Conservation (phyloP, 495 filamentous ascomycete species). For the Aspergillus olivimuriae region DNA sequence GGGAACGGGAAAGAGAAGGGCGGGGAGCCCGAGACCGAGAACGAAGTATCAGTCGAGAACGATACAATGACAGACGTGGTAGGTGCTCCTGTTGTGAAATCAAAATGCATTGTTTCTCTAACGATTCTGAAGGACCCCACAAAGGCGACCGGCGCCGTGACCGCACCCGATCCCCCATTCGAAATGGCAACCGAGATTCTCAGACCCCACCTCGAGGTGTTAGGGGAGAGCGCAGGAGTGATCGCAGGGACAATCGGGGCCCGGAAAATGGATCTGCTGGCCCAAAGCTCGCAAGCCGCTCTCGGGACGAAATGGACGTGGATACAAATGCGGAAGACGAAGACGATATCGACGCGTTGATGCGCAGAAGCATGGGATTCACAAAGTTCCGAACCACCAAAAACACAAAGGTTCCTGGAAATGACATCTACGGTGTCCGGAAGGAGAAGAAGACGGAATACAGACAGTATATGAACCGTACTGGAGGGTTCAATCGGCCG, state of each 20-base stretch:
- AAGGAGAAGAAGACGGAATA: conserved; percentile 97
- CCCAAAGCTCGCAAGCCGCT: conserved; percentile 6
- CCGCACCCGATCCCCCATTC: conserved; percentile 40
- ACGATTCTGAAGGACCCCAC: conserved; percentile 21
- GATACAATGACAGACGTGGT: conserved; percentile 39
- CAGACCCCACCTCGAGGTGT: conserved; percentile 33
- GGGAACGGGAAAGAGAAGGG: conserved; percentile 36
- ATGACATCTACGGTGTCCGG: conserved; percentile 73
- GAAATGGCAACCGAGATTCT: conserved; percentile 32
- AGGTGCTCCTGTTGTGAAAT: no score
- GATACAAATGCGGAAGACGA: conserved; percentile 42
- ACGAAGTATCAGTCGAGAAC: conserved; percentile 42
- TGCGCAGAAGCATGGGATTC: conserved; percentile 86
- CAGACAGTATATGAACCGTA: conserved; percentile 97
- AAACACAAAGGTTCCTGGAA: conserved; percentile 82
- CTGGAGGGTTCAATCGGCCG: conserved; percentile 94
- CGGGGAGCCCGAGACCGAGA: conserved; percentile 35
- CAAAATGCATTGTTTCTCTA: no score
- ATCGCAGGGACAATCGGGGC: conserved; percentile 26
- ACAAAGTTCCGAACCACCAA: conserved; percentile 80
- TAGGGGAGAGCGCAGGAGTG: conserved; percentile 26
- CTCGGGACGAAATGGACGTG: conserved; percentile 37
- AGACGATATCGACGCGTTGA: conserved; percentile 66
- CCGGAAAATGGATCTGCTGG: conserved; percentile 23
- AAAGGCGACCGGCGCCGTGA: conserved; percentile 37